Conservation (phyloP, 371 early-diverging fungal genomes). For the Apophysomyces variabilis region DNA sequence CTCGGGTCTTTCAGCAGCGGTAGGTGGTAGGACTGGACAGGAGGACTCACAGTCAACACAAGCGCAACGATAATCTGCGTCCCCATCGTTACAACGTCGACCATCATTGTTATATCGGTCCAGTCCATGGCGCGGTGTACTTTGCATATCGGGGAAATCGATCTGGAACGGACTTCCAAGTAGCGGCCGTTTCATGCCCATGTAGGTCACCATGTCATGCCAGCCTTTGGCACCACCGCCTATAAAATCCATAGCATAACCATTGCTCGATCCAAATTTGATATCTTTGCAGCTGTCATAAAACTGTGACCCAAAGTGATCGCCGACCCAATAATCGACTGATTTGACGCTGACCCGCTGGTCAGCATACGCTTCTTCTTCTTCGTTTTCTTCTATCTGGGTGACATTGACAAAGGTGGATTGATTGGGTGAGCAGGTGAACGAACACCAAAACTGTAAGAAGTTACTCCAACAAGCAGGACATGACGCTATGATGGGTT, state of each 20-base stretch:
- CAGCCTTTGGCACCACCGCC: constrained; percentile 77
- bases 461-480: constrained; percentile 84
- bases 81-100: constrained; percentile 63
- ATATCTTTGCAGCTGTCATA: constrained; percentile 79
- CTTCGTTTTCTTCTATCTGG: constrained; percentile 18
- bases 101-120: constrained; percentile 48
- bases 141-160: constrained; percentile 55
- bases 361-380: constrained; percentile 23
- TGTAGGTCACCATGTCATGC: constrained; percentile 65
- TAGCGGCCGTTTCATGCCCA: constrained; percentile 65
- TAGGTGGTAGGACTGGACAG: constrained; percentile 62
- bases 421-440: constrained; percentile 76
- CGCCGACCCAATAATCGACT: constrained; percentile 66
- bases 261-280: constrained; percentile 72
- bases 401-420: constrained; percentile 76
- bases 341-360: constrained; percentile 45
- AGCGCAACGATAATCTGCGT: constrained; percentile 64
- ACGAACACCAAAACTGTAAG: constrained; percentile 71
- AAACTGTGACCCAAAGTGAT: constrained; percentile 63
- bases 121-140: constrained; percentile 30
- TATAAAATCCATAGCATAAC: constrained; percentile 76
- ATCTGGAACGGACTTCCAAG: constrained; percentile 78
- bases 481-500: constrained; percentile 66
- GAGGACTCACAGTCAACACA: constrained; percentile 74
- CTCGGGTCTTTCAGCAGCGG: constrained; percentile 51